Evolutionary conservation across 495 filamentous ascomycete genomes (phyloP).

Genomic region (Trichocladium uniseriatum): DNA sequence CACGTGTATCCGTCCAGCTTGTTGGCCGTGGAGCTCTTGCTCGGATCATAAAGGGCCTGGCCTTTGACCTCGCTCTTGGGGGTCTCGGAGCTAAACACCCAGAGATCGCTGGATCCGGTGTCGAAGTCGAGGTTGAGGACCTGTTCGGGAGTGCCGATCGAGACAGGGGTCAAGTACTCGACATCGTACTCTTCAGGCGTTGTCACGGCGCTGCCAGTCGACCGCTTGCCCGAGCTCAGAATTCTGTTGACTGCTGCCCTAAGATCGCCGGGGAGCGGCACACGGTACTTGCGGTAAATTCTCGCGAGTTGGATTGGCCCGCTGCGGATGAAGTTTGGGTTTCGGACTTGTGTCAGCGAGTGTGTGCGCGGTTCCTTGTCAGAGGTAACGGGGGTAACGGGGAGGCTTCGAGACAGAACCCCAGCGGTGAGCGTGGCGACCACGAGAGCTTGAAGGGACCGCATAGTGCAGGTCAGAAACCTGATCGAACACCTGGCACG

Average conservation of each 20-base stretch:
- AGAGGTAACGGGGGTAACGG: conserved; percentile 20
- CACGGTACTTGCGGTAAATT: conserved; percentile 51
- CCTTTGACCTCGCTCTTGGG: conserved; percentile 24
- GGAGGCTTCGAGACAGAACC: conserved; percentile 28
- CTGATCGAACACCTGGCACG: too few relatives aligned
- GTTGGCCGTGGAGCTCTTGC: conserved; percentile 35
- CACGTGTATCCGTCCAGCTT: conserved; percentile 49
- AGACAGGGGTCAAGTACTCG: conserved; percentile 60
- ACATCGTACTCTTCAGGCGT: conserved; percentile 49
- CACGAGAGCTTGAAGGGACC: conserved; percentile 8
- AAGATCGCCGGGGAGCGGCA: conserved; percentile 25
- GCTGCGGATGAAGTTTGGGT: conserved; percentile 36
- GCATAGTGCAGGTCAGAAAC: conserved; percentile 8
- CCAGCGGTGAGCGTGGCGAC: conserved; percentile 33
- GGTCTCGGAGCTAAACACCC: conserved; percentile 33
- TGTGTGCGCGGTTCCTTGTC: background rate
- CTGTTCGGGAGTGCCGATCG: conserved; percentile 48
- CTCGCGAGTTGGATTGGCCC: conserved; percentile 46
- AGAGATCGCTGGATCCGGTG: conserved; percentile 71
- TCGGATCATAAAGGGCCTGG: conserved; percentile 54
- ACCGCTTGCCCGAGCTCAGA: conserved; percentile 7
- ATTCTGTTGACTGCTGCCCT: background rate
- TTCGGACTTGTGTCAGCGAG: conserved; percentile 45
- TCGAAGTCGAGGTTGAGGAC: conserved; percentile 62
- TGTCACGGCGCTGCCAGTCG: conserved; percentile 34